These are phyloP conservation scores for Amanita thiersii DNA, from an alignment of 768 basidiomycete genomes.

Conservation along the genomic window DNA sequence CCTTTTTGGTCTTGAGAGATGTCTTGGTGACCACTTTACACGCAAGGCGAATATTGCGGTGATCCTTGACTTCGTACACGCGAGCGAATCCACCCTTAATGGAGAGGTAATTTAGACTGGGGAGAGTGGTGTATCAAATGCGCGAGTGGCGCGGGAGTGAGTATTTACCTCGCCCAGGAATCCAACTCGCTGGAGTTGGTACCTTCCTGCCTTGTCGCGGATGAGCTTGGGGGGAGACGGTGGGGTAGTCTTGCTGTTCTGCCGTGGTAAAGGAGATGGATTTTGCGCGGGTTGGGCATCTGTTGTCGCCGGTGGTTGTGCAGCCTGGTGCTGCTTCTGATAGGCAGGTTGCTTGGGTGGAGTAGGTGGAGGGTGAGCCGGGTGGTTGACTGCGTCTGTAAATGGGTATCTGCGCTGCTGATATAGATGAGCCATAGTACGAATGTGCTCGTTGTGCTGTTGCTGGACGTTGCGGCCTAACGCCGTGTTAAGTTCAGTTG, in stretches of 20 bases:
- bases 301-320: slow-evolving; percentile 20
- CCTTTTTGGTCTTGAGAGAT: slow-evolving; percentile 91
- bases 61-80: slow-evolving; percentile 90
- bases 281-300: slow-evolving; percentile 29
- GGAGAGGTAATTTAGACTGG: slow-evolving; percentile 18
- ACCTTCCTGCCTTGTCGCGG: slow-evolving; percentile 46
- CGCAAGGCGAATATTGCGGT: slow-evolving; percentile 55
- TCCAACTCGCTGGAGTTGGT: slow-evolving; percentile 64
- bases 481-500: slow-evolving; percentile 4
- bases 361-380: slow-evolving; percentile 10
- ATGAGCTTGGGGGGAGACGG: slow-evolving; percentile 78
- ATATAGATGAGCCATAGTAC: slow-evolving; percentile 7
- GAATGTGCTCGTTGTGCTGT: slow-evolving; percentile 2
- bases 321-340: slow-evolving; percentile 10
- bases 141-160: background rate
- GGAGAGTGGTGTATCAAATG: background rate
- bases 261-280: slow-evolving; percentile 64
- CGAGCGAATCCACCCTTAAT: slow-evolving; percentile 84
- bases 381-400: slow-evolving; percentile 24
- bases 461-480: slow-evolving; percentile 13
- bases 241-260: slow-evolving; percentile 76
- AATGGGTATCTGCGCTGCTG: slow-evolving; percentile 16
- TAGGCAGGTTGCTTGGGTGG: slow-evolving; percentile 7
- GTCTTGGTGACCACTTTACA: slow-evolving; percentile 95
- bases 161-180: slow-evolving; percentile 87